Evolutionary conservation across 2,329 filamentous ascomycete genomes (phyloP).

Genomic region (Arthrobotrys sinensis): DNA sequence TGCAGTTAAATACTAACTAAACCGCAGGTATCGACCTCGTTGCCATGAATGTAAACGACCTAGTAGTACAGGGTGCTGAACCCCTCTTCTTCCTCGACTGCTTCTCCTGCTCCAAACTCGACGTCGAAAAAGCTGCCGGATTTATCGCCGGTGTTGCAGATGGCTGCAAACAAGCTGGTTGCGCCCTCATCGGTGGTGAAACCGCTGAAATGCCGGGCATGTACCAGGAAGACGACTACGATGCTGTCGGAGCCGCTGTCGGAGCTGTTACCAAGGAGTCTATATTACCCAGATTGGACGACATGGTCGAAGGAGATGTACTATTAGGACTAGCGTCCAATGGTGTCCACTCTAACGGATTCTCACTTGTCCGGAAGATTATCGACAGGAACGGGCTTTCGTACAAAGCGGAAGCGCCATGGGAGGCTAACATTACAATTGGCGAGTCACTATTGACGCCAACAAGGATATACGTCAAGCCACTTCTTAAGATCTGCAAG

Average conservation of each 20-base stretch:
- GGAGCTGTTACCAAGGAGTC: constrained; percentile 80
- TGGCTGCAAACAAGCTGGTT: constrained; percentile 86
- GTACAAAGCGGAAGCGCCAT: constrained; percentile 83
- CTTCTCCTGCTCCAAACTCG: constrained; percentile 91
- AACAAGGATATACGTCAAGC: constrained; percentile 92
- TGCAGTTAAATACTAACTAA: not conserved
- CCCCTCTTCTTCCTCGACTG: constrained; percentile 98
- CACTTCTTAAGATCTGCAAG: constrained; percentile 77
- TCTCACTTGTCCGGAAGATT: constrained; percentile 94
- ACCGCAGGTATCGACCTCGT: constrained; percentile 84
- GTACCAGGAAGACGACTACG: constrained; percentile 90
- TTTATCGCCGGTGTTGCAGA: constrained; percentile 92
- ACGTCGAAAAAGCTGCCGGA: constrained; percentile 81
- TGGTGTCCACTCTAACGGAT: constrained; percentile 96
- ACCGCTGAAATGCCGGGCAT: constrained; percentile 99
- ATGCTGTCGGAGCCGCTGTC: constrained; percentile 90
- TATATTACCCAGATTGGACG: constrained; percentile 81
- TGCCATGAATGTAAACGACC: constrained; percentile 98
- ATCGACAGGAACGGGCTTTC: constrained; percentile 79
- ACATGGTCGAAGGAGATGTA: constrained; percentile 86
- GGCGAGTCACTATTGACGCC: constrained; percentile 87
- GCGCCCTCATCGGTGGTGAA: constrained; percentile 94
- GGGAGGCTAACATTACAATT: constrained; percentile 76
- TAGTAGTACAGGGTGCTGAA: constrained; percentile 94
- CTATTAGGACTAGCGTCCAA: constrained; percentile 87